A percentile compares a stretch with the other conserved stretches of the same genome.
These are phyloP conservation scores for Davidsoniella virescens DNA, from an alignment of 2,329 filamentous ascomycete species.

Conservation along the genomic window DNA sequence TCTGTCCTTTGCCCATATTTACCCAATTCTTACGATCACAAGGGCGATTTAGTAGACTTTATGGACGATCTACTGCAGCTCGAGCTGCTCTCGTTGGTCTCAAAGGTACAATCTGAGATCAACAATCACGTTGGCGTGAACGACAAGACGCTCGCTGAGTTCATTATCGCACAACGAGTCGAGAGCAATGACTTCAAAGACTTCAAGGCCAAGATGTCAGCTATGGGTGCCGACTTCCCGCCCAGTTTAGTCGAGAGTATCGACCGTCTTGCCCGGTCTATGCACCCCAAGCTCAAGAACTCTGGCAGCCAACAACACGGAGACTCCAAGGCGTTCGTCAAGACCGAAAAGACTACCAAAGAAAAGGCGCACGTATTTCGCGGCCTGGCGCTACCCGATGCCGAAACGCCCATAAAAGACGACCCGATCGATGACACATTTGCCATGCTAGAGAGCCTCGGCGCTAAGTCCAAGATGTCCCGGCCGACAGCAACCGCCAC, in stretches of 20 bases:
- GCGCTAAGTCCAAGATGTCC: slow-evolving; percentile 34
- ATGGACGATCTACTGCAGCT: slow-evolving; percentile 90
- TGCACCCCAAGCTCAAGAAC: slow-evolving; percentile 80
- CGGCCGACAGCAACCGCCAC: background rate
- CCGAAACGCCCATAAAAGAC: slow-evolving; percentile 23
- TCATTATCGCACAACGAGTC: slow-evolving; percentile 78
- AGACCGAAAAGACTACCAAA: slow-evolving; percentile 23
- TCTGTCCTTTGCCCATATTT: background rate
- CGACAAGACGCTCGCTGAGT: slow-evolving; percentile 92
- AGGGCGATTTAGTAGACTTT: slow-evolving; percentile 13
- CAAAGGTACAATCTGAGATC: slow-evolving; percentile 84
- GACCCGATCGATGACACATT: slow-evolving; percentile 83
- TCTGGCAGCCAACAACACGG: slow-evolving; percentile 1
- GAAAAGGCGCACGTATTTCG: slow-evolving; percentile 81
- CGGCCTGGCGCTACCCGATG: slow-evolving; percentile 73
- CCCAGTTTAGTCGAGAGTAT: slow-evolving; percentile 79
- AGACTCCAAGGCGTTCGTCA: background rate
- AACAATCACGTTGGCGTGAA: slow-evolving; percentile 84
- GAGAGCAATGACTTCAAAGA: slow-evolving; percentile 53
- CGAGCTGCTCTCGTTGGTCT: slow-evolving; percentile 85
- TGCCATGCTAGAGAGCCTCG: slow-evolving; percentile 68
- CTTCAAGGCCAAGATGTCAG: slow-evolving; percentile 61
- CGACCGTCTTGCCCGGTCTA: slow-evolving; percentile 69
- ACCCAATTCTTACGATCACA: background rate
- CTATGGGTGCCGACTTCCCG: slow-evolving; percentile 68